Conservation (phyloP, 805 yeast species). For the Tetrapisispora phaffii region DNA sequence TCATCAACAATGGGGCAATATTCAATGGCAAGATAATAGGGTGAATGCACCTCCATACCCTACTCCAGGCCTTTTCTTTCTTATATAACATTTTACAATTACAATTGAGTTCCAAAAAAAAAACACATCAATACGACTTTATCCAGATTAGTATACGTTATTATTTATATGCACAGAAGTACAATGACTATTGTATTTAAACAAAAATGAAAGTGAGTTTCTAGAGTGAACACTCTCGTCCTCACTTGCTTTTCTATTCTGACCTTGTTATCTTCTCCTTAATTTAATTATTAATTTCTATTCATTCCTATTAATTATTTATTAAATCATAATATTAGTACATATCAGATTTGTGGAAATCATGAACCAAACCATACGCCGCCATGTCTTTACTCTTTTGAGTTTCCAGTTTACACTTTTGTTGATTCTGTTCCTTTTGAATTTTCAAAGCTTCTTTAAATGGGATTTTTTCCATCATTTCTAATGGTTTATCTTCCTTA, state of each 20-base stretch:
- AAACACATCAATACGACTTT: neutral
- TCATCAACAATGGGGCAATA: too few species aligned
- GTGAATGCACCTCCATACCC: too few species aligned
- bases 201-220: neutral
- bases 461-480: slow-evolving; percentile 45
- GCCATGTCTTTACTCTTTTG: slow-evolving; percentile 40
- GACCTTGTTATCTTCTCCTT: neutral
- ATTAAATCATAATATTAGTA: slow-evolving; percentile 27
- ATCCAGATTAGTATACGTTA: too few species aligned
- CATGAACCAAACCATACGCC: slow-evolving; percentile 47
- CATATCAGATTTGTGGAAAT: slow-evolving; percentile 46
- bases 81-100: too few species aligned
- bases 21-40: too few species aligned
- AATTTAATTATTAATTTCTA: neutral
- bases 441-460: slow-evolving; percentile 51
- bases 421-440: slow-evolving; percentile 24
- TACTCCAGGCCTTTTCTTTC: too few species aligned
- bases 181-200: neutral
- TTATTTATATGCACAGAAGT: neutral
- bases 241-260: neutral
- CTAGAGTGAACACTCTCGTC: neutral
- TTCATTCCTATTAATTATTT: neutral
- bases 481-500: slow-evolving; percentile 62
- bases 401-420: slow-evolving; percentile 34
- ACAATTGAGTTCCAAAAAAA: too few species aligned